phyloP scores from a whole-genome alignment of 139 green algal genomes.

The Astrephomene gubernaculifera region DNA sequence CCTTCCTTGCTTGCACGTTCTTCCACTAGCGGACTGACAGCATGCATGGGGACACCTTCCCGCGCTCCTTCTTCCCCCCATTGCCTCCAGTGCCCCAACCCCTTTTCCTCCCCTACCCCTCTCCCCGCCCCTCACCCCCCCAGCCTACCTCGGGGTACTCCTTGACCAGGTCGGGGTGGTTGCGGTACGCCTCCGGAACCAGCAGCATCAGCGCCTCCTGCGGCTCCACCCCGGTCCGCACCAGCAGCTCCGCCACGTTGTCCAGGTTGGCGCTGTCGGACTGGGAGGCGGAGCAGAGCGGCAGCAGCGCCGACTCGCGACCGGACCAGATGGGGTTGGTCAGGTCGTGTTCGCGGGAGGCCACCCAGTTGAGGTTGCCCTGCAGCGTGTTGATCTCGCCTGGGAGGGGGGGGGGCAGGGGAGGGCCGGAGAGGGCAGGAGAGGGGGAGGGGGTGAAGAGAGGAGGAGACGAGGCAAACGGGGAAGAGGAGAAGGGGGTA shows the following conservation, averaged over 20 bases:
- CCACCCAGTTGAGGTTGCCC: conserved; percentile 99
- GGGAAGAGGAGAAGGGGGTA: too few relatives aligned
- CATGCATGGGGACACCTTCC: too few relatives aligned
- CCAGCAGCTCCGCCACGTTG: conserved; percentile 93
- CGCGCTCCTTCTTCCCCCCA: neutral
- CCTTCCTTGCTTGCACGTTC: too few relatives aligned
- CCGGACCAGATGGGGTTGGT: conserved; percentile 90
- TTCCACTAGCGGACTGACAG: too few relatives aligned
- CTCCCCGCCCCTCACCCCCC: neutral
- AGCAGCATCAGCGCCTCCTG: conserved; percentile 97
- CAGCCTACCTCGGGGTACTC: conserved; percentile 73
- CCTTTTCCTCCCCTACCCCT: neutral
- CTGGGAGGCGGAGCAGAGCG: conserved; percentile 83
- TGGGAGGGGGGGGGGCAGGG: conserved; percentile 39
- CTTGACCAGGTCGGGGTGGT: conserved; percentile 92
- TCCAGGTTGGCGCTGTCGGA: conserved; percentile 98
- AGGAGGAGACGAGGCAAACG: too few relatives aligned
- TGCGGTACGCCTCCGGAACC: conserved; percentile 78
- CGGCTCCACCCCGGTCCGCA: conserved; percentile 81
- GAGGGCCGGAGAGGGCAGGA: neutral
- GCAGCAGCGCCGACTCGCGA: conserved; percentile 91
- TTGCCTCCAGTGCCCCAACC: neutral
- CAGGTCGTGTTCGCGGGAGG: conserved; percentile 90
- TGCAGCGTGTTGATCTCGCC: conserved; percentile 99
- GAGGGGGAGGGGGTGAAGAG: too few relatives aligned